Evolutionary conservation across 2,329 filamentous ascomycete species (phyloP).

Genomic region (Talaromyces sp.): DNA sequence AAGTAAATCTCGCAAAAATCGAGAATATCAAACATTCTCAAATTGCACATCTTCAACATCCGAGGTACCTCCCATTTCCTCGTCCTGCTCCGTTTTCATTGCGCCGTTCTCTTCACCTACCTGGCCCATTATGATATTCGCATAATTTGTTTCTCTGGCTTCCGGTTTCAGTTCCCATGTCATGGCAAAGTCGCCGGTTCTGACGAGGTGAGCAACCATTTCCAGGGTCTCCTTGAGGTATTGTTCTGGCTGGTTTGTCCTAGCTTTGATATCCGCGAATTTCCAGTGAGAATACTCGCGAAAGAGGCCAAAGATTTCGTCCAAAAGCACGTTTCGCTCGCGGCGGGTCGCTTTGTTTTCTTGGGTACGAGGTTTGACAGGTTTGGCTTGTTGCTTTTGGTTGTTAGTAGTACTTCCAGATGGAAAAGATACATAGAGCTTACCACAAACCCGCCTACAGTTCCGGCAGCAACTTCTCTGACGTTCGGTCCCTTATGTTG

Average conservation of each 20-base stretch:
- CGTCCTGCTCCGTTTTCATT: conserved; percentile 31
- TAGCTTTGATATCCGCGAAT: conserved; percentile 77
- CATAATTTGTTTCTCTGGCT: conserved; percentile 56
- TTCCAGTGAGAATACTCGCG: conserved; percentile 86
- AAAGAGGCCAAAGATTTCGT: conserved; percentile 81
- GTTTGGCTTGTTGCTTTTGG: conserved; percentile 48
- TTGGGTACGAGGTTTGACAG: conserved; percentile 53
- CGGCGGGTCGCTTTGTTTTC: conserved; percentile 88
- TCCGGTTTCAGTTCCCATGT: conserved; percentile 77
- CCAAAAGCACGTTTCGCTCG: conserved; percentile 80
- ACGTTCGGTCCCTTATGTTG: conserved; percentile 56
- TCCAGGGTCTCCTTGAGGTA: conserved; percentile 84
- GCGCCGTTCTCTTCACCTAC: conserved; percentile 54
- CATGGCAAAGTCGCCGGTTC: conserved; percentile 79
- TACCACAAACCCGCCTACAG: conserved; percentile 44
- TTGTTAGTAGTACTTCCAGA: conserved; percentile 13
- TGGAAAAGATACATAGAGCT: conserved; percentile 26
- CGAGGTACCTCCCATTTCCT: conserved; percentile 50
- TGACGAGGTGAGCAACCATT: conserved; percentile 76
- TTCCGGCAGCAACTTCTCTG: conserved; percentile 50
- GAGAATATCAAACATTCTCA: conserved; percentile 64
- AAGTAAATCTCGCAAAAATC: neutral
- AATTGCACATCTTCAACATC: conserved; percentile 69
- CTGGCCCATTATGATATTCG: conserved; percentile 41
- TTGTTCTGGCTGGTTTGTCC: conserved; percentile 83